Base-by-base conservation (phyloP, 495 filamentous ascomycete species). In the Aspergillus mulundensis region DNA sequence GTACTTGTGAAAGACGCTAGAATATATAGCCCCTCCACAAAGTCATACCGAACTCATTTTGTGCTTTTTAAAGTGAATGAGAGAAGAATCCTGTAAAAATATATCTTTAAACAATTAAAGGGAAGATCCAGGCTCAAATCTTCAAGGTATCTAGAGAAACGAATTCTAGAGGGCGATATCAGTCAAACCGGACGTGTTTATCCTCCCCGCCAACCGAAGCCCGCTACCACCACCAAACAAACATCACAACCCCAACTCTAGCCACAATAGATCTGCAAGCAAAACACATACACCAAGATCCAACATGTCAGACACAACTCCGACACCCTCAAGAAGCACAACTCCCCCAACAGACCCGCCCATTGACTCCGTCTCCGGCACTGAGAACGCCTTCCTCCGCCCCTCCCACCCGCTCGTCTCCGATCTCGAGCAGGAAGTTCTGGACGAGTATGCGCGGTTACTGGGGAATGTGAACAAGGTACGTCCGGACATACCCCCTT, bases 381-480 rank as follows among this genome's bases (percentile, higher is more conserved):
- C 67, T 21, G 62, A 67, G 38, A 75, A 77, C 58, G 73, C 75
- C 3, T 70, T 78, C 14, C 70, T 78, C 44, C 62, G 67, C 39
- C 56, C 70, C 23, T 66, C 72, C 23, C 68, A 72, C 47, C 64
- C 72, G 0, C 64, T 68, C 40, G 72, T 78, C 55, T 81, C 88
- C 0, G 86, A 90, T 5, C 81, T 94, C 8, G 92, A 98, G 73
- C 92, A 96, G 72, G 91, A 97, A 68, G 86, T 98, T 1, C 78
- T 98, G 0, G 90, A 96, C 38, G 94, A 97, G 71, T 98, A 98
- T 64, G 78, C 91, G 52, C 84, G 88, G 19, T 73, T 98, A 21
- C 81, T 93, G 1, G 84, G 87, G 62, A 97, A 97, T 66, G 87
- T 97, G 76, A 95, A 97, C 65, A 88, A 86, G 77, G 94, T 93